Conservation (phyloP, 2,329 filamentous ascomycete species). For the Canariomyces notabilis region DNA sequence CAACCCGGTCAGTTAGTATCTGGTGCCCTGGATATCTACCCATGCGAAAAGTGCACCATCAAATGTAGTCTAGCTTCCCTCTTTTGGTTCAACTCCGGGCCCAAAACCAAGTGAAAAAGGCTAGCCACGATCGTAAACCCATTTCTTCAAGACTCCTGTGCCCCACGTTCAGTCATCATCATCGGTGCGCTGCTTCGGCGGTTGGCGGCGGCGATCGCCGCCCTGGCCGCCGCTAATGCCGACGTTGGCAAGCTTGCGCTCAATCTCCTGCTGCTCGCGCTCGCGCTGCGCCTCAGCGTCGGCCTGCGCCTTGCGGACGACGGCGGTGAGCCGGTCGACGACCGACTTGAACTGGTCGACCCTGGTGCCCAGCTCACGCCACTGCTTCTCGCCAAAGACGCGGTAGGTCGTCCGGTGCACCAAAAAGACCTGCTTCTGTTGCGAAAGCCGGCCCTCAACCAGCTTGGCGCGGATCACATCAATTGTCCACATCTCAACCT, state of each 20-base stretch:
- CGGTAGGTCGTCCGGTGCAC: conserved; percentile 95
- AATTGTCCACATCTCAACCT: conserved; percentile 98
- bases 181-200: conserved; percentile 39
- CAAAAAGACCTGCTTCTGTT: conserved; percentile 87
- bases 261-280: conserved; percentile 66
- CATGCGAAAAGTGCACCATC: conserved; percentile 8
- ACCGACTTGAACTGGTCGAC: conserved; percentile 88
- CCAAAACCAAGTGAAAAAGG: conserved; percentile 13
- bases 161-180: conserved; percentile 49
- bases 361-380: conserved; percentile 86
- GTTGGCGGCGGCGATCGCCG: conserved; percentile 29
- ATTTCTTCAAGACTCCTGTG: background rate
- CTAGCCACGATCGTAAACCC: conserved; percentile 6
- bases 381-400: conserved; percentile 97
- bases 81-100: conserved; percentile 21
- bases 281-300: conserved; percentile 73
- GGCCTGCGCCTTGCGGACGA: conserved; percentile 75
- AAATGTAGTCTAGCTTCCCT: conserved; percentile 9
- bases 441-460: conserved; percentile 92
- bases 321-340: conserved; percentile 69
- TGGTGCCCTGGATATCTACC: conserved; percentile 16
- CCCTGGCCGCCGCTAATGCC: conserved; percentile 31
- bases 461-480: conserved; percentile 94
- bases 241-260: conserved; percentile 56
- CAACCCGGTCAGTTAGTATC: conserved; percentile 1